Conservation (phyloP, 2,329 filamentous ascomycete genomes). For the Epichloe sibirici region DNA sequence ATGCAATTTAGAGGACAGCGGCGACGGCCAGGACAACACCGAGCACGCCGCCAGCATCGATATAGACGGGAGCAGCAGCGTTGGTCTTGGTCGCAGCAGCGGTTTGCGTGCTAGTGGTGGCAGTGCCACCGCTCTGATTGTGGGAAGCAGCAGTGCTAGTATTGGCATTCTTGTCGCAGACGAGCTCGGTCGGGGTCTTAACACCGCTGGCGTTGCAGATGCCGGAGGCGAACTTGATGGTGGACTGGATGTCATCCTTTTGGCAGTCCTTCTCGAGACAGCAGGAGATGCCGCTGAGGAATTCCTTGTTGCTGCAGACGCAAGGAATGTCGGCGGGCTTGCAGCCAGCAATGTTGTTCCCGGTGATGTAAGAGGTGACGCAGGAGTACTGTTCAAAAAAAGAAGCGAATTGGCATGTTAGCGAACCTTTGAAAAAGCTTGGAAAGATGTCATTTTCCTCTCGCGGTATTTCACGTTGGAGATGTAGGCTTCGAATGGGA, state of each 20-base stretch:
- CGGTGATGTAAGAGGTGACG: conserved; percentile 20
- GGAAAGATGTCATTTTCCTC: too few species aligned
- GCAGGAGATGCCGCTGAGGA: conserved; percentile 29
- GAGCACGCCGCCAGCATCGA: conserved; percentile 2
- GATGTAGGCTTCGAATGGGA: neutral
- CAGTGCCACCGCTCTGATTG: neutral
- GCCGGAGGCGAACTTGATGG: conserved; percentile 25
- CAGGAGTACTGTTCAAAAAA: conserved; percentile 18
- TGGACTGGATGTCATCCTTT: conserved; percentile 18
- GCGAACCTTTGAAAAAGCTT: neutral
- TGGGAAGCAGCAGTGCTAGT: neutral
- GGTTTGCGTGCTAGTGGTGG: neutral
- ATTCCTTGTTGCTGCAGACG: conserved; percentile 28
- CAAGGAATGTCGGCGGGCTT: conserved; percentile 25
- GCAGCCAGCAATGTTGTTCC: conserved; percentile 25
- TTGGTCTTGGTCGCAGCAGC: conserved; percentile 4
- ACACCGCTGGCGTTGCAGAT: conserved; percentile 27
- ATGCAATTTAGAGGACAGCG: conserved; percentile 1
- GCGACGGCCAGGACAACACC: conserved; percentile 3
- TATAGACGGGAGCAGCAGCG: neutral
- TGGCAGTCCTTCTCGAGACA: conserved; percentile 26
- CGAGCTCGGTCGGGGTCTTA: conserved; percentile 23
- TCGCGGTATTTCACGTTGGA: too few species aligned
- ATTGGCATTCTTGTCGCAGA: conserved; percentile 18
- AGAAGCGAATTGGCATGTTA: neutral